Evolutionary conservation across 2,329 filamentous ascomycete species (phyloP).

Genomic region (Penicillium verrucosum): DNA sequence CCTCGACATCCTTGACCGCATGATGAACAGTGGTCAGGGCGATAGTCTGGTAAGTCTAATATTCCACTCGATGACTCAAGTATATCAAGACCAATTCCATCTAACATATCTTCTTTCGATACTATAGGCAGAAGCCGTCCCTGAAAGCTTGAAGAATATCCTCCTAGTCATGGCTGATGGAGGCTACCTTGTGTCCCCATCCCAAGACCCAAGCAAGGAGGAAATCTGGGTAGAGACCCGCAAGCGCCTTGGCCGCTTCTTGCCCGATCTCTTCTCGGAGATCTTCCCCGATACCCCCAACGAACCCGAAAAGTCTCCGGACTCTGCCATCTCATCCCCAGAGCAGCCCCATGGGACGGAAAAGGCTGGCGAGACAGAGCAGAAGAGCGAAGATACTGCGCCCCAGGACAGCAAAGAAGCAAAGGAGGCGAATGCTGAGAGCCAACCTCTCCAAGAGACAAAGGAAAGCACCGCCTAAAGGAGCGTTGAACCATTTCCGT

Average conservation of each 20-base stretch:
- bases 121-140: conserved; percentile 81
- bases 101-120: conserved; percentile 1
- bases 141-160: conserved; percentile 94
- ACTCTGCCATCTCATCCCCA: conserved; percentile 21
- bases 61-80: conserved; percentile 2
- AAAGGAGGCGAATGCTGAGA: conserved; percentile 2
- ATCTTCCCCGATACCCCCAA: conserved; percentile 50
- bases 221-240: conserved; percentile 61
- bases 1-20: conserved; percentile 87
- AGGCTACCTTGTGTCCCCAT: conserved; percentile 73
- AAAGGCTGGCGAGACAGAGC: conserved; percentile 13
- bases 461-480: conserved; percentile 4
- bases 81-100: neutral
- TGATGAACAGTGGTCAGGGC: conserved; percentile 93
- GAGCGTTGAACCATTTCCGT: neutral
- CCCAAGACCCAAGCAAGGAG: conserved; percentile 48
- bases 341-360: conserved; percentile 14
- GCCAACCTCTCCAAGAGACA: neutral
- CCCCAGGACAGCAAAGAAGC: neutral
- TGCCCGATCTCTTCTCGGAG: conserved; percentile 58
- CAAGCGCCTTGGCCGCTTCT: conserved; percentile 58
- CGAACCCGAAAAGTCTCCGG: conserved; percentile 19
- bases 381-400: conserved; percentile 11
- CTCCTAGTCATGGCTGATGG: conserved; percentile 91
- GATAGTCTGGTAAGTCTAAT: conserved; percentile 70